These are phyloP conservation scores for Backusella morwellensis DNA, from an alignment of 192 early-diverging fungal genomes.

Conservation along the genomic window DNA sequence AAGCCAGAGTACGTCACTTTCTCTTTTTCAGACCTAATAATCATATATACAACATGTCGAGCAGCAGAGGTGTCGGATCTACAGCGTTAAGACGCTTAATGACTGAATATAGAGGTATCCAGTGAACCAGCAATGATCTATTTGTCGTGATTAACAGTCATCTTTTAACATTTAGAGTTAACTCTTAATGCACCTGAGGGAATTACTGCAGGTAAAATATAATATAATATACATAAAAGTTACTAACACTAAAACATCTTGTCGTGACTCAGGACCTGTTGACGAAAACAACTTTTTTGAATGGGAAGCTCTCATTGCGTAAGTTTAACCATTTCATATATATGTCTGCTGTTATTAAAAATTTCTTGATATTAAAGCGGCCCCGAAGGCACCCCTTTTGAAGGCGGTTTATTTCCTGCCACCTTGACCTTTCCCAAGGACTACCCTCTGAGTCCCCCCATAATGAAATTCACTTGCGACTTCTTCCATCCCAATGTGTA, in stretches of 20 bases:
- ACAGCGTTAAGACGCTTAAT: slow-evolving; percentile 88
- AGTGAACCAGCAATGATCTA: not conserved
- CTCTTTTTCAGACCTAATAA: not conserved
- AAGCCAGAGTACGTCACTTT: not conserved
- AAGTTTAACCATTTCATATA: slow-evolving; percentile 19
- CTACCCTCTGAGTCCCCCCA: slow-evolving; percentile 94
- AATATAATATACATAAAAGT: not conserved
- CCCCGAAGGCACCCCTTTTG: slow-evolving; percentile 91
- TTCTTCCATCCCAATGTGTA: slow-evolving; percentile 99
- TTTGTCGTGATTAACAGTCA: not conserved
- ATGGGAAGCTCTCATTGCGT: slow-evolving; percentile 89
- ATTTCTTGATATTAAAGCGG: slow-evolving; percentile 51
- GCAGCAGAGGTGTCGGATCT: slow-evolving; percentile 46
- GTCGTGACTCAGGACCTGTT: slow-evolving; percentile 55
- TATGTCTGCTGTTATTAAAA: too few relatives aligned
- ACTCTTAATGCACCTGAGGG: slow-evolving; percentile 90
- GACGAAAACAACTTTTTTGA: slow-evolving; percentile 84
- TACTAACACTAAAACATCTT: too few relatives aligned
- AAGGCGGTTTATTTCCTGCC: slow-evolving; percentile 92
- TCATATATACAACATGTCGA: slow-evolving; percentile 15
- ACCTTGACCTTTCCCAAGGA: slow-evolving; percentile 86
- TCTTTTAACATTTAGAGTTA: slow-evolving; percentile 56
- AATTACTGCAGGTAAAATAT: slow-evolving; percentile 73
- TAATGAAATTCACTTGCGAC: slow-evolving; percentile 94
- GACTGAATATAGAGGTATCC: slow-evolving; percentile 85